These are phyloP conservation scores for Neocatenulostroma microsporum DNA, from an alignment of 2,329 filamentous ascomycete species.

Conservation along the genomic window DNA sequence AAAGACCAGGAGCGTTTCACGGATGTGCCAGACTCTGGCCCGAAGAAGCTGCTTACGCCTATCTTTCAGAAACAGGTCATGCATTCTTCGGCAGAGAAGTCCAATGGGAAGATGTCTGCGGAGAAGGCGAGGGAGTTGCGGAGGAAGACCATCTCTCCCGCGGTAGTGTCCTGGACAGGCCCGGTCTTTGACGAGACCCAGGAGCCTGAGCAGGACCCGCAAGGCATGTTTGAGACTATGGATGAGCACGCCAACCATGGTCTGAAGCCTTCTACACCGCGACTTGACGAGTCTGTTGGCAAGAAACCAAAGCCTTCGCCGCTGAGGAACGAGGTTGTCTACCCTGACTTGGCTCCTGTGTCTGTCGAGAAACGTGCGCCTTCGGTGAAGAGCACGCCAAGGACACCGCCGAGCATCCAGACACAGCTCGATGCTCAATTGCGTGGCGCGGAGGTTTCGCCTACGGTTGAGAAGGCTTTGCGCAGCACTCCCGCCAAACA, in stretches of 20 bases:
- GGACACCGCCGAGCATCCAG: constrained; percentile 13
- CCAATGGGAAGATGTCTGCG: constrained; percentile 11
- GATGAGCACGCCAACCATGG: not conserved
- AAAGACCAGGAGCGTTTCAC: constrained; percentile 50
- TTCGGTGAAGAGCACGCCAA: constrained; percentile 13
- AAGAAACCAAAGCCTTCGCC: constrained; percentile 9
- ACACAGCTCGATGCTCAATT: constrained; percentile 14
- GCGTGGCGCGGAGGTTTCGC: constrained; percentile 19
- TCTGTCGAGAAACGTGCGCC: constrained; percentile 7
- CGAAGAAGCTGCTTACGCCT: constrained; percentile 29
- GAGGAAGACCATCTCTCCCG: constrained; percentile 16
- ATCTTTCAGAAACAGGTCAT: constrained; percentile 26
- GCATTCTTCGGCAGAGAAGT: constrained; percentile 22
- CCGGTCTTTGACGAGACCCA: constrained; percentile 11
- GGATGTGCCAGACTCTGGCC: constrained; percentile 39
- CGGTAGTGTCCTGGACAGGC: constrained; percentile 12
- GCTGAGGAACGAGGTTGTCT: constrained; percentile 12
- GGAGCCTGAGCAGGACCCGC: constrained; percentile 4
- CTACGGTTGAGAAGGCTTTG: constrained; percentile 22
- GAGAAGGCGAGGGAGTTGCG: constrained; percentile 10
- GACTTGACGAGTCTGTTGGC: too few relatives aligned
- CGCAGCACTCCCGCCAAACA: constrained; percentile 11
- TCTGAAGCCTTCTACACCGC: too few relatives aligned
- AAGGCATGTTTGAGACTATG: not conserved
- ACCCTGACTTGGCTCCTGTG: constrained; percentile 17